Base-by-base conservation (phyloP, 768 basidiomycete genomes). In the Trametes cingulata region DNA sequence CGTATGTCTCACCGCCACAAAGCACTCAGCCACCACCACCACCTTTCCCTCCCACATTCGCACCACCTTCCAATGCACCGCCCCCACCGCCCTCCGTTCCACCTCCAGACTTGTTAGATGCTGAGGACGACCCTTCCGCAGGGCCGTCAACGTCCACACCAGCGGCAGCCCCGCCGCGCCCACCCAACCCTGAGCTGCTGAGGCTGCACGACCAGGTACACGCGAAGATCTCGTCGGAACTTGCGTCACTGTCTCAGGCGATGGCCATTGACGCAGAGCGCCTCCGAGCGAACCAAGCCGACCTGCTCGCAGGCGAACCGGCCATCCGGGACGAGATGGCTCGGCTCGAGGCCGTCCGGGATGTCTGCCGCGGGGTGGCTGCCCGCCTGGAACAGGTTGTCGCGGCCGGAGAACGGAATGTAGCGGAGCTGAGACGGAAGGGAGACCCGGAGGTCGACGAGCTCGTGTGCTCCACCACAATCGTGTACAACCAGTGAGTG, bases 281-380 rank as follows among this genome's bases (percentile, higher is more conserved):
- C 46, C 78, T 97, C 56, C 86, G 88, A 42, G 85, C 89, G 43
- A 85, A 95, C 64, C 90, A 93, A 68, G 74, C 83, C 40, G 94
- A 98, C 76, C 85, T 98, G 65, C 82, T 90, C 47, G 83, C 88
- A 59, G 97, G 95, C 3, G 90, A 90, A 72, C 95, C 96, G 43
- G 96, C 96, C 10, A 91, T 99, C 63, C 85, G 86, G 52, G 97
- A 99, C 75, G 97, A 99, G 77, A 96, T 94, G 91, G 91, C 86
- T 2, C 82, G 97, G 15, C 79, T 99, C 39, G 90, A 92, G 75
- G 96, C 95, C 20, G 97, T 99, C 24, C 80, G 88, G 56, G 91
- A 91, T 68, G 95, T 99, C 25, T 98, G 97, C 74, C 81, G 78
- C 65, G 85, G 81, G 54, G 95, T 95, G 40, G 83, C 88, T 43